Evolutionary conservation across 192 early-diverging fungal genomes (phyloP).

Genomic region (Mortierella hygrophila): DNA sequence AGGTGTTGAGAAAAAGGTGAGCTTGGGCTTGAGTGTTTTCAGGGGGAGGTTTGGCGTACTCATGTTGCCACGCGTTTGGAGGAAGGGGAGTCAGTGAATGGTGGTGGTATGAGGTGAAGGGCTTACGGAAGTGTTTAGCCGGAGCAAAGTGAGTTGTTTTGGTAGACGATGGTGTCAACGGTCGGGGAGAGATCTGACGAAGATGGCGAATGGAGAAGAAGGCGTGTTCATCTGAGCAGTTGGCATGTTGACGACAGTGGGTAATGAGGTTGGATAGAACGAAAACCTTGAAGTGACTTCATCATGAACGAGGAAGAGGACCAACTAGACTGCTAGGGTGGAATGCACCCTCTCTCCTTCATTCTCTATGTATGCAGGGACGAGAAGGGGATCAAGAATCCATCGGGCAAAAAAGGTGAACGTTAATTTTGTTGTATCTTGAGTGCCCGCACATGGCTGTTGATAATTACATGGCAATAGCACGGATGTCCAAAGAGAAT

Average conservation of each 20-base stretch:
- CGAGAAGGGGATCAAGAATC: not conserved
- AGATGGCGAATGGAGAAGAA: not conserved
- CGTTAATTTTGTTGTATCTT: not conserved
- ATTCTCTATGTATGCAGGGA: not conserved
- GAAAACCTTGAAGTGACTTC: not conserved
- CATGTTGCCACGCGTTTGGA: not conserved
- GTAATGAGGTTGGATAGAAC: no score
- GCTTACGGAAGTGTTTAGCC: not conserved
- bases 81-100: not conserved
- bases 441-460: not conserved
- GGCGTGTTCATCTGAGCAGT: not conserved
- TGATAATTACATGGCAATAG: not conserved
- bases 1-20: not conserved
- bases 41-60: not conserved
- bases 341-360: not conserved
- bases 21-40: not conserved
- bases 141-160: not conserved
- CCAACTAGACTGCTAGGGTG: not conserved
- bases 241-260: not conserved
- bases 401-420: not conserved
- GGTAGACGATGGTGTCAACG: not conserved
- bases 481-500: not conserved
- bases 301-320: not conserved
- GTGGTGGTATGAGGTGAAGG: not conserved
- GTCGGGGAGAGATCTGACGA: not conserved